Base-by-base conservation (phyloP, 129 eudicot genomes). In the Lactuca sativa region DNA sequence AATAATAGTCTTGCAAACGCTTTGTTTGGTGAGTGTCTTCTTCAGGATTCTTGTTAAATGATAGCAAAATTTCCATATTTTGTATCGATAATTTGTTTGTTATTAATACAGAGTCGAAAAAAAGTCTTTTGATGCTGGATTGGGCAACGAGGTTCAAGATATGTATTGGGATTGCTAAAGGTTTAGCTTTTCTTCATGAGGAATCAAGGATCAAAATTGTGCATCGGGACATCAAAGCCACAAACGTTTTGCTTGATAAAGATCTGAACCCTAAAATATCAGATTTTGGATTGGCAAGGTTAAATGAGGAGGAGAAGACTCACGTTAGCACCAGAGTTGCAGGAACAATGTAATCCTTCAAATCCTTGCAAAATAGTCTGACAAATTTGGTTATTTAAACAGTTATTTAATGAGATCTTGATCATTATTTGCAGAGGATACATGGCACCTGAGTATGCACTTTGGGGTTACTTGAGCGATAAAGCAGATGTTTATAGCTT, bases 391-490 rank as follows among this genome's bases (percentile, higher is more conserved):
- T 55, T 76, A 38, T 7, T 4, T 25, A 58, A 34, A 61, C 15
- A 5, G 7, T 9, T 3, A 25, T 3, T 12, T 47, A 54, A 18
- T 3, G 31, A 13, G 9, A 7, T 65, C 4, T 69, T 48, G 30
- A 36, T 53, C 40, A 41, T 25, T 25, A 33, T 76, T 61, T 82
- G 76, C 86, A 91, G 97, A 4, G 97, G 97, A 74, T 91, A 91
- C 59, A 91, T 91, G 97, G 97, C 97, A 70, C 97, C 97, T 0
- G 95, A 91, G 81, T 91, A 91, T 30, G 97, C 97, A 7, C 70
- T 91, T 1, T 87, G 95, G 97, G 97, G 95, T 62, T 75, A 91
- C 70, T 70, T 91, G 69, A 88, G 92, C 11, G 82, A 87, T 77
- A 91, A 91, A 82, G 97, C 86, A 16, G 97, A 91, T 63, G 95